Percentiles rank a stretch among this genome's conserved stretches.
Conservation (phyloP, 1,139 yeast genomes). For the Taphrina wiesneri region DNA sequence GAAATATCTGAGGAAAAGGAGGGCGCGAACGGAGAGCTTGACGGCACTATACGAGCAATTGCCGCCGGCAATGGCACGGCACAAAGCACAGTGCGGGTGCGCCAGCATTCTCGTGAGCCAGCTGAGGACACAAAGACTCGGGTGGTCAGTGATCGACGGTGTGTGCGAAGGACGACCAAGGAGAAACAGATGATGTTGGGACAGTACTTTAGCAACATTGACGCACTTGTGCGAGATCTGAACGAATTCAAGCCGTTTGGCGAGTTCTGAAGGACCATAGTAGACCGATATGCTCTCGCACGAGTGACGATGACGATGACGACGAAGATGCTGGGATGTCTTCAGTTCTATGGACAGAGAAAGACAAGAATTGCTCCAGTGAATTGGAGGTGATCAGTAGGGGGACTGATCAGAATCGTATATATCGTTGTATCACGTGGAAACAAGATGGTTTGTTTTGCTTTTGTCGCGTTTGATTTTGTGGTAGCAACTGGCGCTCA, state of each 20-base stretch:
- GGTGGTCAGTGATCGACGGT: constrained; percentile 38
- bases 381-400: too few species aligned
- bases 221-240: constrained; percentile 53
- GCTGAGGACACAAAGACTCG: constrained; percentile 16
- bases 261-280: constrained; percentile 43
- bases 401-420: background rate
- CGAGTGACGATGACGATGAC: too few species aligned
- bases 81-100: background rate
- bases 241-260: constrained; percentile 55
- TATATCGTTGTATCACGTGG: background rate
- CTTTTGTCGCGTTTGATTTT: too few species aligned
- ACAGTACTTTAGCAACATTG: constrained; percentile 51
- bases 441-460: background rate
- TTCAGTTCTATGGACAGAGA: too few species aligned
- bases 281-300: too few species aligned
- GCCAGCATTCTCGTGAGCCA: constrained; percentile 15
- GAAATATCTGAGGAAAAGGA: constrained; percentile 48
- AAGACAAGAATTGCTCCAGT: too few species aligned
- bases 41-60: background rate
- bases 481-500: background rate
- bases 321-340: too few species aligned
- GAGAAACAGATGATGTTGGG: constrained; percentile 62
- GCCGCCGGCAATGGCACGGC: background rate
- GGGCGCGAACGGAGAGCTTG: background rate
- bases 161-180: constrained; percentile 46